Conservation (phyloP, 306 rosid species). For the Elaeagnus macrophylla region DNA sequence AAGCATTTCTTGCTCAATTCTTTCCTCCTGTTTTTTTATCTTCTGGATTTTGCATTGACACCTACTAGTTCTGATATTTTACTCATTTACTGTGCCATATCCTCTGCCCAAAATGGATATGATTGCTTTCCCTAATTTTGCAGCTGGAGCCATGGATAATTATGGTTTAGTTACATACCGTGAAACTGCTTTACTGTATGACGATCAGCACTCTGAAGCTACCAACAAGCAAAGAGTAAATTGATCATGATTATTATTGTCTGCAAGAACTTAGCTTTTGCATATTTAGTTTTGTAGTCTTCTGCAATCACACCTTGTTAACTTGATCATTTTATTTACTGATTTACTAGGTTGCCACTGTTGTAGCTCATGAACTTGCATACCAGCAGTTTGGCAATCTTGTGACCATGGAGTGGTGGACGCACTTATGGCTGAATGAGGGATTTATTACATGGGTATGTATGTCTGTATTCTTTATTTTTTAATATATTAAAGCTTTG, state of each 20-base stretch:
- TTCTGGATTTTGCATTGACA: slow-evolving; percentile 16
- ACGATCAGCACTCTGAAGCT: slow-evolving; percentile 83
- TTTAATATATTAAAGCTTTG: not conserved
- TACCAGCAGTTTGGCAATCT: slow-evolving; percentile 98
- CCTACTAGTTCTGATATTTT: slow-evolving; percentile 43
- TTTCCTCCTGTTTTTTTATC: slow-evolving; percentile 13
- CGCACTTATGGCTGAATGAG: slow-evolving; percentile 94
- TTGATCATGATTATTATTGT: slow-evolving; percentile 16
- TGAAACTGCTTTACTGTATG: slow-evolving; percentile 87
- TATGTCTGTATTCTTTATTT: slow-evolving; percentile 28
- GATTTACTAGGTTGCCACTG: slow-evolving; percentile 59
- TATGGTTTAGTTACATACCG: slow-evolving; percentile 89
- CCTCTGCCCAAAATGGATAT: slow-evolving; percentile 85
- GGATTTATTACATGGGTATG: slow-evolving; percentile 98
- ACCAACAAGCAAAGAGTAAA: slow-evolving; percentile 78
- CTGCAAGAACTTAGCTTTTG: slow-evolving; percentile 13
- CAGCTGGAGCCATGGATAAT: slow-evolving; percentile 98
- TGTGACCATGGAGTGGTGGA: slow-evolving; percentile 99
- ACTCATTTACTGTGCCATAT: slow-evolving; percentile 79
- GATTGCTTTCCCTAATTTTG: slow-evolving; percentile 93
- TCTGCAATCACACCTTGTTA: slow-evolving; percentile 10
- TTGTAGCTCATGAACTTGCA: slow-evolving; percentile 90
- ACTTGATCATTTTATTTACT: slow-evolving; percentile 19
- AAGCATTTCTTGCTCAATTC: not conserved
- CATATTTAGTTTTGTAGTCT: slow-evolving; percentile 14